Evolutionary conservation across 2,329 filamentous ascomycete species (phyloP), one percentile per base, ranked within the genome.

Genomic region (Penicillium sp.): DNA sequence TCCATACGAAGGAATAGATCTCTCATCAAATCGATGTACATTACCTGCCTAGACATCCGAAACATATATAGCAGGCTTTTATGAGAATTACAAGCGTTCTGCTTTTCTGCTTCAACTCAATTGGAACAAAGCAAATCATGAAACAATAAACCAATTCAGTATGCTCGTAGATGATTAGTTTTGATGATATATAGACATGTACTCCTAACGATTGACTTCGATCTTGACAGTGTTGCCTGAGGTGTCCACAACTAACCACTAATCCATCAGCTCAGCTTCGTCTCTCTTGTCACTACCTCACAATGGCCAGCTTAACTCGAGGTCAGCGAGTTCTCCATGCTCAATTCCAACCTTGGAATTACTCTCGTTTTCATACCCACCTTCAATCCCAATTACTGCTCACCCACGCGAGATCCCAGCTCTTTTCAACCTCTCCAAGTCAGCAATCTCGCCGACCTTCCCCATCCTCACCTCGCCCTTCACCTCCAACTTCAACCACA

Each of bases 1-100:
- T 78, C 23, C 75, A 72, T 49, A 3, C 5, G 23, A 56, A 53
- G 30, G 51, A 60, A 56, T 59, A 55, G 47, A 43, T 58, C 47
- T 53, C 50, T 51, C 14, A 55, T 53, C 35, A 48, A 56, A 58
- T 51, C 42, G 41, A 52, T 51, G 61, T 64, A 65, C 57, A 65
- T 63, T 43, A 43, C 18, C 14, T 18, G 27, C 18, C 34, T 23
- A 3, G 5, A 23, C 40, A 40, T 4, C n/a, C 19, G 8, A 13
- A 40, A 23, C 26, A 47, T 49, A 18, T 43, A 43, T 42, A 42
- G 29, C 14, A 34, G 32, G 40, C 14, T 40, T 36, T 39, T 34
- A 18, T 19, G 30, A 29, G 26, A 49, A 30, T 41, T 26, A 4
- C 16, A 38, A 39, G 16, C 27, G 47, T 34, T 42, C 13, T 48